Base-by-base conservation (phyloP, 805 yeast species). In the Schizosaccharomyces lindneri region DNA sequence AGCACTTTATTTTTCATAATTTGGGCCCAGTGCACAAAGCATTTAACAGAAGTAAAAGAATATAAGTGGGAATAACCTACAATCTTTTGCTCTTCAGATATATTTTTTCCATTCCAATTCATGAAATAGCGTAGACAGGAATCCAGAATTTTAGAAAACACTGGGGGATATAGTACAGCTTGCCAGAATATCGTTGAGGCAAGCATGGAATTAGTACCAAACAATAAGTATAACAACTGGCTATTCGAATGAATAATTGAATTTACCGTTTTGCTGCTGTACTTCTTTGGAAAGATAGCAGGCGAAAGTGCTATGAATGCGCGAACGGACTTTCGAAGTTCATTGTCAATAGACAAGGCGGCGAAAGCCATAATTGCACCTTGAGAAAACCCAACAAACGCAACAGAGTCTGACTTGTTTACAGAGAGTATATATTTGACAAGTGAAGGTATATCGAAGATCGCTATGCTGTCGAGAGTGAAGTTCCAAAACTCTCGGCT, bases 1-100 rank as follows among this genome's bases (percentile, higher is more conserved):
- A 90, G 88, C 59, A 79, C 77, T 59, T 79, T 80, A 5, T 84
- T 76, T 61, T 83, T 76, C 64, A 93, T 85, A 62, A 90, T 89
- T 72, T 87, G 95, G 67, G 88, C 86, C 96, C 96, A 87, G 71
- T 87, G 96, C n/a, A 88, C 97, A 57, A 88, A 88, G 11, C 85
- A 80, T 71, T 89, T 90, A 31, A 89, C 97, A 1, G 90, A 82
- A 0, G 97, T 88, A 29, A 95, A 84, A 1, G 95, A 85, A 72
- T 89, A 90, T 62, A 90, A 74, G 70, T 93, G 97, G 19, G 87
- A 81, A 71, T 87, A 93, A 15, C 86, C 79, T n/a, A 85, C 78
- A 59, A 81, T 73, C 69, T 89, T 90, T 70, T 89, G 95, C 51
- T 80, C 72, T 63, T 78, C 75, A 43, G 80, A 73, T 65, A 93